phyloP scores from a whole-genome alignment of 192 early-diverging fungal species.

The Rhizophagus prolifer region DNA sequence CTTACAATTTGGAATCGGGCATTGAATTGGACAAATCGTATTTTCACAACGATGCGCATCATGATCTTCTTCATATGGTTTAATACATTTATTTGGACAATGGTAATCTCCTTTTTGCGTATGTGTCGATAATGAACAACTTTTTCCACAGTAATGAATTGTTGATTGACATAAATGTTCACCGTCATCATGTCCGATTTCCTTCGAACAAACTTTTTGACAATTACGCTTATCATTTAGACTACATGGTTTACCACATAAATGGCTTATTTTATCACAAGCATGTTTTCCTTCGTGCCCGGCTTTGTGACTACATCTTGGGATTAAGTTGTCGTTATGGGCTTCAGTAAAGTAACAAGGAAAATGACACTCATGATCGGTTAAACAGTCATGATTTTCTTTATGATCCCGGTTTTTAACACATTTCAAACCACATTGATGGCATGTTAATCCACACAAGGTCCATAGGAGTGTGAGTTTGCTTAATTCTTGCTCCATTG shows the following conservation, averaged over 20 bases:
- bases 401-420: constrained; percentile 13
- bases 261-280: constrained; percentile 19
- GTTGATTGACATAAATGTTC: constrained; percentile 28
- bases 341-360: constrained; percentile 13
- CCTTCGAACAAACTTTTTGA: constrained; percentile 22
- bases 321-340: background rate
- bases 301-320: constrained; percentile 10
- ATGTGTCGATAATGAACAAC: constrained; percentile 22
- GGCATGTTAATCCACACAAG: constrained; percentile 14
- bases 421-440: constrained; percentile 21
- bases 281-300: constrained; percentile 24
- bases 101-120: constrained; percentile 5
- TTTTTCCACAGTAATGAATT: constrained; percentile 31
- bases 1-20: constrained; percentile 2
- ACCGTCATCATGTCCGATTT: constrained; percentile 24
- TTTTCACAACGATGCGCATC: constrained; percentile 16
- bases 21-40: constrained; percentile 20
- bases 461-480: constrained; percentile 15
- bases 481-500: constrained; percentile 7
- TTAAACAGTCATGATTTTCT: constrained; percentile 29
- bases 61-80: constrained; percentile 19
- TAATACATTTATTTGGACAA: constrained; percentile 23
- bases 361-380: constrained; percentile 28
- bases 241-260: constrained; percentile 11
- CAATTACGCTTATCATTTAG: constrained; percentile 14